Evolutionary conservation across 179 eudicot species (phyloP), one percentile per base, ranked within the genome.

Genomic region (Spergularia azorica): DNA sequence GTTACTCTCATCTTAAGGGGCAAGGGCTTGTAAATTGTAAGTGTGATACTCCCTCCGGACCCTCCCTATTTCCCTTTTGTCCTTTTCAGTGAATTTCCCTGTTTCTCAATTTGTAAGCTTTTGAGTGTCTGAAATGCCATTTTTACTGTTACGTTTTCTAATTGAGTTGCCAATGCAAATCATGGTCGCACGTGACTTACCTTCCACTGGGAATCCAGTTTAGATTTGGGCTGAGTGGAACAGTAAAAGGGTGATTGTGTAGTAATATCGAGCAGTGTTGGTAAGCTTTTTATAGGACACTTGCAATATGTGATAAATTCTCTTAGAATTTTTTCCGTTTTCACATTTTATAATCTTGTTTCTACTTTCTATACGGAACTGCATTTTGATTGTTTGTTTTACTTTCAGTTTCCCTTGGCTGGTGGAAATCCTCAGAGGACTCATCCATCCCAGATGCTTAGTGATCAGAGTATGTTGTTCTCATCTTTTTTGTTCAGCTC

Each of bases 391-490:
- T 67, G 39, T 18, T 38, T 73, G 18, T 76, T 80, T 61, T 0
- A 39, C 63, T 67, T 48, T 62, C 91, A 91, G 93, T 90, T 63
- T 84, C 97, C 90, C 56, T 61, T 93, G 81, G 74, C 91, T 62
- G 91, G 92, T 71, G 89, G 87, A 56, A 84, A 86, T 77, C 65
- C 87, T 80, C 92, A 84, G 60, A 90, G 98, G 74, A 80, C 81
- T 58, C 97, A 87, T 82, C 84, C 90, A 84, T 85, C 99, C 74
- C 93, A 89, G 81, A 87, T 87, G 79, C 89, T 94, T 67, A 86
- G 81, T 73, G 99, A 96, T 79, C 99, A 92, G 82, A 92, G 98
- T 95, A 93, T 6, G 94, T 55, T 12, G 51, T 73, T 69, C 61
- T 32, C 58, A 52, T 58, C 70, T 73, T 71, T 52, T 54, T 56